Base-by-base conservation (phyloP, 148 eudicot genomes). In the Heliosperma pusillum region DNA sequence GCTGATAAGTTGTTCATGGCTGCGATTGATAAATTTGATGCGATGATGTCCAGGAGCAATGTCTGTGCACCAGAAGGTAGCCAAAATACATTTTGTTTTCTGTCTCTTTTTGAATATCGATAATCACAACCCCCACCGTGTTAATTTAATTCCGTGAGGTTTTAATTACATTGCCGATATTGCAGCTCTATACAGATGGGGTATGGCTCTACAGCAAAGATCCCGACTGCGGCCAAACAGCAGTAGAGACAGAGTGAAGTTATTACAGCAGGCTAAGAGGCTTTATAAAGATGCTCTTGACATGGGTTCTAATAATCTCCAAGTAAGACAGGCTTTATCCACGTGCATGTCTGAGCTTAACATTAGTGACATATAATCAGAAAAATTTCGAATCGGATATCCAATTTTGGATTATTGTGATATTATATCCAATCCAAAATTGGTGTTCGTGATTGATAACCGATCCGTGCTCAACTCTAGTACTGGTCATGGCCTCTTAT, bases 141-240 rank as follows among this genome's bases (percentile, higher is more conserved):
- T 66, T 36, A 16, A 13, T 45, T 24, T 21, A 24, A 19, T 40
- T 73, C 36, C 27, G n/a, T 27, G 77, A 52, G 77, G 63, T 65
- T 20, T 50, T 68, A n/a, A 40, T 7, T 62, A 65, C 52, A 29
- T 12, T 67, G 22, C 47, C 10, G 15, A 67, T 67, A 61, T 40
- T 87, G 86, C 92, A 94, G 98, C 98, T 80, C 87, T 94, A 45
- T 92, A 85, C 82, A 85, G 93, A 88, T 95, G 98, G 98, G 98
- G 92, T 30, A 81, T 86, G 72, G 89, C 92, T 26, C 81, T 94
- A 79, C 98, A 91, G 81, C 93, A 91, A 76, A 86, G 98, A 68
- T 89, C 98, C 8, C 93, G 87, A 55, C 77, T 91, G 69, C 82
- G 93, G 36, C 89, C 88, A 55, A 86, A 83, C 68, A 87, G 86